Base-by-base conservation (phyloP, 1,284 basidiomycete species). In the Ganoderma lucidum region DNA sequence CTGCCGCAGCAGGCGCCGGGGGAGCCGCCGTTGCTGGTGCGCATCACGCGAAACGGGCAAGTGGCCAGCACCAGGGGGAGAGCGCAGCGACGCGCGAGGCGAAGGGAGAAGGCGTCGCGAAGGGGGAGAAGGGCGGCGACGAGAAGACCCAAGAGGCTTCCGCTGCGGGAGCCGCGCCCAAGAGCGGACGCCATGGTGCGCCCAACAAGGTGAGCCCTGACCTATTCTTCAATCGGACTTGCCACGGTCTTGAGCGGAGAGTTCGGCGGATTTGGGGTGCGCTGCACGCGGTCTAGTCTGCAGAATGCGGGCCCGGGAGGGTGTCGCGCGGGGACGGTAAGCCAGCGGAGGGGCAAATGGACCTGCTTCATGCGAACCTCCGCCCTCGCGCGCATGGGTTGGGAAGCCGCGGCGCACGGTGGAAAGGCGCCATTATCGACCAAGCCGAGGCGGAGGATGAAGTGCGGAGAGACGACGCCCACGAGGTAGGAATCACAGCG, bases 301-400 rank as follows among this genome's bases (percentile, higher is more conserved):
- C 64, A 9, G 69, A 65, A 15, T 60, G 30, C n/a, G 30, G 30
- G 30, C 1, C 17, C 53, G 4, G 32, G 32, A 19, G 53, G 30
- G 6, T 19, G 42, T 30, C 32, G 32, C 12, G 39, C 5, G 61
- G 51, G 23, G 59, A 41, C 1, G 28, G n/a, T 15, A 44, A 63
- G 51, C 30, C 58, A 5, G 41, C 64, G 35, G 69, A 67, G 62
- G 59, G 62, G 63, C 75, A 75, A 67, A 73, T 74, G 48, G 67
- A 79, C 61, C 64, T 73, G 32, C 72, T 68, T 6, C 67, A 74
- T 48, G 60, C 70, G 17, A 78, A 71, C 8, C 71, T 77, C 8
- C 58, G 62, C 5, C 75, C 77, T 5, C 75, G 78, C 12, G 65
- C 64, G 51, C 73, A 80, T 64, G 74, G 73, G n/a, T 70, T 78